Evolutionary conservation across 2,329 filamentous ascomycete genomes (phyloP).

Genomic region (Aspergillus jensenii): DNA sequence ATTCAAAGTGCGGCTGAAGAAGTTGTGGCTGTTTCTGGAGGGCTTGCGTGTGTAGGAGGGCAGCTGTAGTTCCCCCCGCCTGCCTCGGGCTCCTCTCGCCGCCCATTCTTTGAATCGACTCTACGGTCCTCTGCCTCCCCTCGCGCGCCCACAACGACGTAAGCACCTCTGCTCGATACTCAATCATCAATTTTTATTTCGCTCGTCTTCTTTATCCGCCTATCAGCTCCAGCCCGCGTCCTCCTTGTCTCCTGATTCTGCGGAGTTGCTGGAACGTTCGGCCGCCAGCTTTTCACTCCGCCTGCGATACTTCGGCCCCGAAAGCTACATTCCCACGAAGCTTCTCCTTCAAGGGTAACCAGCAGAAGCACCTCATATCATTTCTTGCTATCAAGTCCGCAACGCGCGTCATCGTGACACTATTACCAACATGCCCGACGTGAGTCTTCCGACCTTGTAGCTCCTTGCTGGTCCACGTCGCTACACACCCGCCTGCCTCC

Average conservation of each 20-base stretch:
- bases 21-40: neutral
- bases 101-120: slow-evolving; percentile 1
- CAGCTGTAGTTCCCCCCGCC: slow-evolving; percentile 5
- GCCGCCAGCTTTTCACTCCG: slow-evolving; percentile 16
- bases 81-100: neutral
- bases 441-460: slow-evolving; percentile 21
- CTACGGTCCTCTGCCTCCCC: slow-evolving; percentile 2
- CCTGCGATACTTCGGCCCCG: slow-evolving; percentile 12
- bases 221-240: neutral
- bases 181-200: neutral
- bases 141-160: slow-evolving; percentile 3
- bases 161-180: neutral
- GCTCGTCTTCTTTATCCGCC: neutral
- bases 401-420: slow-evolving; percentile 2
- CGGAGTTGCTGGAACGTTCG: slow-evolving; percentile 1
- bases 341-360: neutral
- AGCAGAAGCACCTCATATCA: neutral
- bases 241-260: neutral
- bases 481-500: slow-evolving; percentile 8
- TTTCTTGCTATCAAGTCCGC: slow-evolving; percentile 1
- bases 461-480: neutral
- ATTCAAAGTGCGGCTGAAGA: neutral
- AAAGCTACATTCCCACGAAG: slow-evolving; percentile 6
- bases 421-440: slow-evolving; percentile 34
- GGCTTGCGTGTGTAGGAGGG: neutral